Conservation (phyloP, 495 filamentous ascomycete species). For the Amniculicola lignicola region DNA sequence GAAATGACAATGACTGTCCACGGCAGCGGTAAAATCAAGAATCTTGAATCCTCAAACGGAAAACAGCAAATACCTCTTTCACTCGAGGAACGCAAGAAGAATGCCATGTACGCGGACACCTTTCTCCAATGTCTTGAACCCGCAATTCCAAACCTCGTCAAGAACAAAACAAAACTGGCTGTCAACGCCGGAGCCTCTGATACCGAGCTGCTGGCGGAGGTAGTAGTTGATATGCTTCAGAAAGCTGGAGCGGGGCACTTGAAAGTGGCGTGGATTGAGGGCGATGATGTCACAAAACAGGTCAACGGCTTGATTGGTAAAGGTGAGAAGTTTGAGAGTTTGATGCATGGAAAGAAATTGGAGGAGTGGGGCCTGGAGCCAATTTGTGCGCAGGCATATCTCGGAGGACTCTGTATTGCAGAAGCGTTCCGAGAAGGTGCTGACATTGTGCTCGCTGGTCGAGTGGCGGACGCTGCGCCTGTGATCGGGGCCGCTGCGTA, state of each 20-base stretch:
- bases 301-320: conserved; percentile 22
- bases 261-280: conserved; percentile 34
- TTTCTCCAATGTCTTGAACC: conserved; percentile 33
- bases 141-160: conserved; percentile 23
- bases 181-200: conserved; percentile 28
- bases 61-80: conserved; percentile 12
- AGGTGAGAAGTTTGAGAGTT: conserved; percentile 20
- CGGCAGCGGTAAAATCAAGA: conserved; percentile 30
- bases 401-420: conserved; percentile 36
- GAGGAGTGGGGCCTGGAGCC: conserved; percentile 35
- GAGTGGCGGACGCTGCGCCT: conserved; percentile 38
- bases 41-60: conserved; percentile 4
- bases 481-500: conserved; percentile 37
- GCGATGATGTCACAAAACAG: conserved; percentile 24
- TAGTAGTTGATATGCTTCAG: conserved; percentile 25
- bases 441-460: conserved; percentile 38
- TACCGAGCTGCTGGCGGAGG: conserved; percentile 23
- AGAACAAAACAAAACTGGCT: conserved; percentile 28
- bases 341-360: conserved; percentile 29
- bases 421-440: conserved; percentile 35
- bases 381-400: conserved; percentile 36
- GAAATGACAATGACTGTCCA: conserved; percentile 37
- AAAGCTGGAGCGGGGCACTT: conserved; percentile 23
- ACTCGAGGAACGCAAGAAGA: conserved; percentile 27
- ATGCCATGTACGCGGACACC: conserved; percentile 29